Evolutionary conservation across 495 filamentous ascomycete species (phyloP), one percentile per base, ranked within the genome.

Genomic region (Aspergillus sclerotioniger): DNA sequence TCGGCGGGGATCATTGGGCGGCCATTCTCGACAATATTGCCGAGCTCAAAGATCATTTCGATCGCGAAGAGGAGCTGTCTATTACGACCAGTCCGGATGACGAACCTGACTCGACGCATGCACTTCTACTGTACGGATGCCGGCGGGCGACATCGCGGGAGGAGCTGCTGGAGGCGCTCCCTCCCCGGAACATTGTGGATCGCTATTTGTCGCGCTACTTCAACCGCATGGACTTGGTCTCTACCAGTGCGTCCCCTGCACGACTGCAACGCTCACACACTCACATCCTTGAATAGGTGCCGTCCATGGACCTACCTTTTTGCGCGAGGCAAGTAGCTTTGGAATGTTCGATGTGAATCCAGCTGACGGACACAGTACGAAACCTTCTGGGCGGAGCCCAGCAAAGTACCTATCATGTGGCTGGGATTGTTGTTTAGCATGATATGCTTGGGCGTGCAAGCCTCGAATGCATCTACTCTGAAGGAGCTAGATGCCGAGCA

Each of bases 141-240:
- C 58, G 62, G 35, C 54, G 61, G 20, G 57, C 58, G 3, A 55
- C 62, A 10, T 71, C 62, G 39, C 67, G 65, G 35, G 62, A 61
- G n/a, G 71, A 74, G 41, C 76, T 78, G 20, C 44, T 78, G 15
- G 59, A 64, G 35, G 60, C 73, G 8, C 16, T 78, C 8, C 74
- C 74, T 21, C 39, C 69, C 16, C 67, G 61, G 20, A 51, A 59
- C 28, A 63, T 62, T 6, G 70, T 67, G 44, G 76, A 78, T 55
- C 63, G 70, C 31, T 61, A 62, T 21, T 52, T 69, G 13, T 63
- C 67, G 5, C 53, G 56, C 9, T 65, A 61, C 35, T 69, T 69
- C 31, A 66, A 68, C 41, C 60, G 56, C 33, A 29, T 66, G 17
- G 63, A 66, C 56, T 53, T 68, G 5, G 71, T 68, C 17, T 59